phyloP scores from a whole-genome alignment of 176 grass and related monocot species.

The Pharus latifolius region DNA sequence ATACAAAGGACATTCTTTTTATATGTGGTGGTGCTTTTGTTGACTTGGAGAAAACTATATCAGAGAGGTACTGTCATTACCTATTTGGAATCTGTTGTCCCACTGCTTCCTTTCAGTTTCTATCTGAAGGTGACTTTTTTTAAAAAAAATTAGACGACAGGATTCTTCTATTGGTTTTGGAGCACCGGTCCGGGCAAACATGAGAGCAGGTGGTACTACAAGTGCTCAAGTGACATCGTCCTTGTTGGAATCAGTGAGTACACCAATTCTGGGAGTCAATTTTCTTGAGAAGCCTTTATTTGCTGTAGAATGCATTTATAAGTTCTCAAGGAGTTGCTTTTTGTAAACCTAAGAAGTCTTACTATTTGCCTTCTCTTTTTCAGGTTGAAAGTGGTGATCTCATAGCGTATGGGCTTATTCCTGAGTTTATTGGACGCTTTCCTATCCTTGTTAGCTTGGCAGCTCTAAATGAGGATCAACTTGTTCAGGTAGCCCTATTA shows the following conservation, averaged over 20 bases:
- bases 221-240: constrained; percentile 85
- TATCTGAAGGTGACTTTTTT: background rate
- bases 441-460: constrained; percentile 84
- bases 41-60: constrained; percentile 96
- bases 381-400: constrained; percentile 97
- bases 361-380: constrained; percentile 4
- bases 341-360: constrained; percentile 9
- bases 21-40: constrained; percentile 94
- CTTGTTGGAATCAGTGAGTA: constrained; percentile 83
- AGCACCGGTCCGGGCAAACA: constrained; percentile 77
- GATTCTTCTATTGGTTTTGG: constrained; percentile 98
- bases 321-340: background rate
- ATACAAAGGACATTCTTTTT: constrained; percentile 98
- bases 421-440: constrained; percentile 97
- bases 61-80: constrained; percentile 50
- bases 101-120: constrained; percentile 5
- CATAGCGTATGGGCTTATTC: constrained; percentile 94
- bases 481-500: constrained; percentile 57
- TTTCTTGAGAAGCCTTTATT: constrained; percentile 7
- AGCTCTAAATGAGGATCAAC: constrained; percentile 83
- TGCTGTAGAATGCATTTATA: background rate
- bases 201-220: constrained; percentile 64
- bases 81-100: background rate
- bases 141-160: constrained; percentile 44
- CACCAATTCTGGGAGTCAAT: background rate